Base-by-base conservation (phyloP, 805 yeast species). In the Hanseniaspora valbyensis region DNA sequence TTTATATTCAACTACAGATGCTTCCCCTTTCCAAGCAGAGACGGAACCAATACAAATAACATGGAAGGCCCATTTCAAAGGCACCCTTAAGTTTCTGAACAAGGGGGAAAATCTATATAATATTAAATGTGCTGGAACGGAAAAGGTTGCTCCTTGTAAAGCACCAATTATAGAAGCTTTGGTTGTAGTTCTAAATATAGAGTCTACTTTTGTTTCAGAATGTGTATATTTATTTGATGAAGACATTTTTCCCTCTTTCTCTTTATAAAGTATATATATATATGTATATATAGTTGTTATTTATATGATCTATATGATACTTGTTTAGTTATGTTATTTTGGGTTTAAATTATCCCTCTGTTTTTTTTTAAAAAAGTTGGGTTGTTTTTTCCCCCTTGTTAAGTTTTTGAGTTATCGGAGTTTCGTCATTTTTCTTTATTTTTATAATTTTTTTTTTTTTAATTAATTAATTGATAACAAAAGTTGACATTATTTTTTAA, bases 21-120 rank as follows among this genome's bases (percentile, higher is more conserved):
- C 64, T 43, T 71, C 76, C 7, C 72, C 73, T 56, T 66, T 63
- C 56, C 67, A 68, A 4, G 67, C 72, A 14, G 69, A 66, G 24
- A 69, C 69, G 64, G 64, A 61, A 6, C 69, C 63, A 21, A 69
- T 64, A 70, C 73, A 70, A 1, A 68, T 59, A 26, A 66, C 65
- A 50, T 68, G 69, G 53, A 69, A 71, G 50, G 69, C 67, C 8
- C 66, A 69, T 30, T 67, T 64, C 14, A 69, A 69, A 25, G 66
- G 75, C 2, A 59, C 59, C 55, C 75, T 64, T 5, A 69, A 66
- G n/a, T 57, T 60, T 46, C 68, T 60, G 52, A 65, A 69, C 0
- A 65, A 58, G 9, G 68, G 65, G 2, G 68, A 66, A 18, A 65
- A 61, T 36, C 68, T 54, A 34, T 66, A 57, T 5, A 71, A 51